phyloP scores from a whole-genome alignment of 352 stramenopile genomes.

The Phytopythium delawarense region DNA sequence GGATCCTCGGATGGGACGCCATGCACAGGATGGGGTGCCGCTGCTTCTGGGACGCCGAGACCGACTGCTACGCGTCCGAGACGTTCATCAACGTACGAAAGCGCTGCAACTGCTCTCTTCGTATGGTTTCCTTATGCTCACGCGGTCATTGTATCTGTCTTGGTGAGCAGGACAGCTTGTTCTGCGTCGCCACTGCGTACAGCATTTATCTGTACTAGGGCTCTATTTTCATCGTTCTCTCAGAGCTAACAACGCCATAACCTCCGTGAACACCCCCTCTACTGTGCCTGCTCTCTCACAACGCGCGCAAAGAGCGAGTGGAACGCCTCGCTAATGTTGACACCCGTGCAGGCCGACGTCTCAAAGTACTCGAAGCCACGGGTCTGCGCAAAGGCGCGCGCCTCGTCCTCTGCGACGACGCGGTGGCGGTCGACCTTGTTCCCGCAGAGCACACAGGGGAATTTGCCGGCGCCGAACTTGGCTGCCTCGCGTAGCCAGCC shows the following conservation, averaged over 20 bases:
- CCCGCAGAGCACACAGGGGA: slow-evolving; percentile 86
- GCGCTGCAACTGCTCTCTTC: background rate
- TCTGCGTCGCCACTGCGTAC: slow-evolving; percentile 87
- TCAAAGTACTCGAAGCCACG: slow-evolving; percentile 91
- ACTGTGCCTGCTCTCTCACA: slow-evolving; percentile 15
- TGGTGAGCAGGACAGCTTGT: slow-evolving; percentile 70
- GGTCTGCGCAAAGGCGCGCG: slow-evolving; percentile 51
- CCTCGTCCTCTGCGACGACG: slow-evolving; percentile 80
- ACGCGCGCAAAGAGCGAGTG: slow-evolving; percentile 74
- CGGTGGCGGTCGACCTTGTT: slow-evolving; percentile 89
- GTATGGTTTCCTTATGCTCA: background rate
- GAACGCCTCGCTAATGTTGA: slow-evolving; percentile 86
- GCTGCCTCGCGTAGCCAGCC: slow-evolving; percentile 85
- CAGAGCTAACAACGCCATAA: background rate
- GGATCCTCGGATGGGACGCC: background rate
- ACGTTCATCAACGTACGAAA: slow-evolving; percentile 81
- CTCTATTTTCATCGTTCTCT: background rate
- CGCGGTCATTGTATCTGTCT: background rate
- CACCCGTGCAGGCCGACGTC: slow-evolving; percentile 87
- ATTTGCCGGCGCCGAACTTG: slow-evolving; percentile 86
- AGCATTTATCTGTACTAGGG: slow-evolving; percentile 86
- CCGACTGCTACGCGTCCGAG: slow-evolving; percentile 87
- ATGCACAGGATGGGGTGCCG: slow-evolving; percentile 79
- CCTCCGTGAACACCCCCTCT: background rate
- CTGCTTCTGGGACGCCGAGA: slow-evolving; percentile 89